A percentile compares a stretch with the other conserved stretches of the same genome.
Conservation (phyloP, 2,329 filamentous ascomycete genomes). For the Colletotrichum noveboracense region DNA sequence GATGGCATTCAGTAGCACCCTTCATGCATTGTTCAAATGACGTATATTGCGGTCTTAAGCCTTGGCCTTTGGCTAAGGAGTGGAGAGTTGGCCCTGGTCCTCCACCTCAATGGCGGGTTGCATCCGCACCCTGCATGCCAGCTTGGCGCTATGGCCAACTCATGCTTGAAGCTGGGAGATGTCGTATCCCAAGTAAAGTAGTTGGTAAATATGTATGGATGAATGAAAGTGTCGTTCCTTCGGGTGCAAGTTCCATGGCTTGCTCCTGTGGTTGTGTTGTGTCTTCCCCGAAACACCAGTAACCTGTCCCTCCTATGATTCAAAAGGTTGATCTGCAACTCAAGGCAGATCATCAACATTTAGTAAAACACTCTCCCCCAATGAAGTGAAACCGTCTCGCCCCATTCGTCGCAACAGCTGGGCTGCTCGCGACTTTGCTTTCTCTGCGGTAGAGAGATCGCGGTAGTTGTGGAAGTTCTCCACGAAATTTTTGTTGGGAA, state of each 20-base stretch:
- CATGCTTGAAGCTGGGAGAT: not conserved
- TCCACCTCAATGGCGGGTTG: not conserved
- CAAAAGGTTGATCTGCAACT: not conserved
- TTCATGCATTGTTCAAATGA: not conserved
- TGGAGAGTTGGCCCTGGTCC: not conserved
- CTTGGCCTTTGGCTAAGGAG: not conserved
- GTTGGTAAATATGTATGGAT: not conserved
- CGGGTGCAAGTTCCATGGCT: not conserved
- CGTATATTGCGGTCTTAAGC: not conserved
- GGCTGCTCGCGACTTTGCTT: not conserved
- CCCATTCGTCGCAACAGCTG: not conserved
- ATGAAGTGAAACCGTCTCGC: not conserved
- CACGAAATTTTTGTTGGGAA: slow-evolving; percentile 23
- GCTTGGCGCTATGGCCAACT: not conserved
- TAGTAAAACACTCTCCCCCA: not conserved
- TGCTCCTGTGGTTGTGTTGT: not conserved
- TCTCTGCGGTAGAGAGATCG: not conserved
- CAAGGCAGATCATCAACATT: slow-evolving; percentile 3
- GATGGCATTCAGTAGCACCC: not conserved
- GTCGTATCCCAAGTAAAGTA: not conserved
- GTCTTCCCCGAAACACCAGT: not conserved
- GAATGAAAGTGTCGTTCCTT: not conserved
- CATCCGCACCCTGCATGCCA: not conserved
- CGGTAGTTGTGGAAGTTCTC: slow-evolving; percentile 27
- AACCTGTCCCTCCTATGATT: not conserved